Evolutionary conservation across 164 flowering plant genomes (phyloP).

Genomic region (Magnolia sinica): DNA sequence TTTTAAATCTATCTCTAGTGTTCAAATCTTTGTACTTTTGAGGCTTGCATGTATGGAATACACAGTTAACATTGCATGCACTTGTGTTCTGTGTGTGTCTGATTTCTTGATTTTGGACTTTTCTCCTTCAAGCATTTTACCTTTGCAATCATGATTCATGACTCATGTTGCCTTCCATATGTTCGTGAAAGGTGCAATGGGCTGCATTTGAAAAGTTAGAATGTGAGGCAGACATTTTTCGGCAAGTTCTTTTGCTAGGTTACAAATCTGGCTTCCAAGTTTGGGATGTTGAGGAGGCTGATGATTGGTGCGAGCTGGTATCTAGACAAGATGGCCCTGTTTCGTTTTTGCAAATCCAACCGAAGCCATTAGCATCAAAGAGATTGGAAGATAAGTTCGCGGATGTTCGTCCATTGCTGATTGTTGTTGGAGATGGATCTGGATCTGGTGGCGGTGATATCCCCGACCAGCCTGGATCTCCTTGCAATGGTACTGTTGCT

Average conservation of each 20-base stretch:
- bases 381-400: constrained; percentile 48
- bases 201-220: constrained; percentile 83
- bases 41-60: too few relatives aligned
- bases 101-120: too few relatives aligned
- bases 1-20: too few relatives aligned
- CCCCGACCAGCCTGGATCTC: constrained; percentile 31
- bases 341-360: constrained; percentile 67
- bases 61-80: too few relatives aligned
- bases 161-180: neutral
- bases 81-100: too few relatives aligned
- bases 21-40: too few relatives aligned
- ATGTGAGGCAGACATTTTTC: constrained; percentile 30
- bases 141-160: too few relatives aligned
- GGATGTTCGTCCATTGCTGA: constrained; percentile 58
- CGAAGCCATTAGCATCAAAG: constrained; percentile 44
- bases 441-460: constrained; percentile 23
- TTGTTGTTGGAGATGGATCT: constrained; percentile 53
- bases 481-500: constrained; percentile 30
- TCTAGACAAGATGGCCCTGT: constrained; percentile 71
- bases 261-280: constrained; percentile 79
- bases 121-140: too few relatives aligned
- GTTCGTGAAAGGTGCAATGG: constrained; percentile 56
- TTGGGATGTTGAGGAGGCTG: constrained; percentile 81
- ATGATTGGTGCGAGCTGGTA: constrained; percentile 61
- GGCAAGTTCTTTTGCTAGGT: constrained; percentile 63